Conservation (phyloP, 2,329 filamentous ascomycete genomes). For the Hortaea werneckii region DNA sequence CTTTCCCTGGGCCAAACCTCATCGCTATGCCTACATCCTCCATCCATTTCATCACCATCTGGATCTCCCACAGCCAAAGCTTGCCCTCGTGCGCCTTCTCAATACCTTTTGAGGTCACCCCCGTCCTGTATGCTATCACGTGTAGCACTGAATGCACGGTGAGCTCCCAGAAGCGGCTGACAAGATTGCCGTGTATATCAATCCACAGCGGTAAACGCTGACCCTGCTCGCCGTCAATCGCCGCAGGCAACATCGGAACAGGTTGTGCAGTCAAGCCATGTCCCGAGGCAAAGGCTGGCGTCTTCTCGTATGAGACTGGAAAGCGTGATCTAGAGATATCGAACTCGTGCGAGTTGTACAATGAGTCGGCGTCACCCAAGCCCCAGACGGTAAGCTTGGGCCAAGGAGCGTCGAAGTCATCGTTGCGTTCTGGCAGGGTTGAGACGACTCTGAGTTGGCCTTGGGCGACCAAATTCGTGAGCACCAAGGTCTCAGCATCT, state of each 20-base stretch:
- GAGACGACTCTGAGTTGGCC: conserved; percentile 47
- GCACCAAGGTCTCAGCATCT: conserved; percentile 57
- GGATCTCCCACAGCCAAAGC: conserved; percentile 54
- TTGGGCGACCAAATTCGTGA: conserved; percentile 54
- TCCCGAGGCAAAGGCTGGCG: conserved; percentile 47
- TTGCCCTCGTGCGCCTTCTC: conserved; percentile 47
- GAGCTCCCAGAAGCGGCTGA: conserved; percentile 54
- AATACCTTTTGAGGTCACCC: conserved; percentile 44
- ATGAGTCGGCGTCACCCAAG: conserved; percentile 57
- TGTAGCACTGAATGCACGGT: conserved; percentile 54
- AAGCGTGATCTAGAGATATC: conserved; percentile 58
- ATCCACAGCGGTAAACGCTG: conserved; percentile 57
- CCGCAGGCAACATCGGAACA: conserved; percentile 8
- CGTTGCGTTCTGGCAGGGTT: conserved; percentile 50
- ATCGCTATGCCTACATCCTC: conserved; percentile 42
- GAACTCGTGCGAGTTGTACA: conserved; percentile 61
- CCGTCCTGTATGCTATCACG: conserved; percentile 51
- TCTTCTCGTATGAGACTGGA: conserved; percentile 50
- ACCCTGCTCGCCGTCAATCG: conserved; percentile 7
- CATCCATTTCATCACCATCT: conserved; percentile 51
- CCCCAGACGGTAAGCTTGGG: conserved; percentile 50
- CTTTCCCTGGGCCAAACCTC: conserved; percentile 29
- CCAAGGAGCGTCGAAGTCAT: conserved; percentile 30
- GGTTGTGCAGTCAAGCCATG: conserved; percentile 40
- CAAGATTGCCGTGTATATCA: conserved; percentile 53